Percentiles rank a stretch among this genome's conserved stretches.
Evolutionary conservation across 2,329 filamentous ascomycete species (phyloP).

Genomic region (Ramularia collo-cygni): DNA sequence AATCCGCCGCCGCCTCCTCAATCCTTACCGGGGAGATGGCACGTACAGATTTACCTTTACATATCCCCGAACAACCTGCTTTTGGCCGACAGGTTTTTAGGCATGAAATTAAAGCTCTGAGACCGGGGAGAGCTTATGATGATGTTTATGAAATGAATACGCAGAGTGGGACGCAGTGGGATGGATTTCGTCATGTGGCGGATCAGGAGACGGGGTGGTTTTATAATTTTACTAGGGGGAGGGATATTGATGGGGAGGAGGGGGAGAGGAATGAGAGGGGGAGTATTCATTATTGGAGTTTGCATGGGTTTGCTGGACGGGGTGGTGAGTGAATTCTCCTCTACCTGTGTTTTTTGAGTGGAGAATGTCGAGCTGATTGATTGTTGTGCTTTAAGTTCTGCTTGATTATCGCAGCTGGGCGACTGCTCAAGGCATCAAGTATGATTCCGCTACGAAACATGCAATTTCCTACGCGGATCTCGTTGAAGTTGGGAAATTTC

Average conservation of each 20-base stretch:
- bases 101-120: slow-evolving; percentile 46
- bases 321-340: slow-evolving; percentile 19
- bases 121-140: slow-evolving; percentile 34
- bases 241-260: slow-evolving; percentile 34
- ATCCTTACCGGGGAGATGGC: slow-evolving; percentile 52
- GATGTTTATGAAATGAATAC: slow-evolving; percentile 40
- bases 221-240: slow-evolving; percentile 37
- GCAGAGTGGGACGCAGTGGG: slow-evolving; percentile 41
- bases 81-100: slow-evolving; percentile 48
- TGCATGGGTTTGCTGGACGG: slow-evolving; percentile 39
- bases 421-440: slow-evolving; percentile 35
- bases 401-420: slow-evolving; percentile 40
- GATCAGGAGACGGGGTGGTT: slow-evolving; percentile 34
- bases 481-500: slow-evolving; percentile 50
- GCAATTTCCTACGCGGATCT: slow-evolving; percentile 43
- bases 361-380: background rate
- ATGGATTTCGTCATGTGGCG: slow-evolving; percentile 41
- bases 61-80: slow-evolving; percentile 46
- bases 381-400: slow-evolving; percentile 22
- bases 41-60: slow-evolving; percentile 49
- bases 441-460: slow-evolving; percentile 37
- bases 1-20: slow-evolving; percentile 45
- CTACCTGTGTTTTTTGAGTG: too few species aligned
- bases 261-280: slow-evolving; percentile 37
- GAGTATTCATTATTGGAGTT: slow-evolving; percentile 40